Evolutionary conservation across 2,329 filamentous ascomycete genomes (phyloP), one percentile per base, ranked within the genome.

Genomic region (Cercospora zeae-maydis): DNA sequence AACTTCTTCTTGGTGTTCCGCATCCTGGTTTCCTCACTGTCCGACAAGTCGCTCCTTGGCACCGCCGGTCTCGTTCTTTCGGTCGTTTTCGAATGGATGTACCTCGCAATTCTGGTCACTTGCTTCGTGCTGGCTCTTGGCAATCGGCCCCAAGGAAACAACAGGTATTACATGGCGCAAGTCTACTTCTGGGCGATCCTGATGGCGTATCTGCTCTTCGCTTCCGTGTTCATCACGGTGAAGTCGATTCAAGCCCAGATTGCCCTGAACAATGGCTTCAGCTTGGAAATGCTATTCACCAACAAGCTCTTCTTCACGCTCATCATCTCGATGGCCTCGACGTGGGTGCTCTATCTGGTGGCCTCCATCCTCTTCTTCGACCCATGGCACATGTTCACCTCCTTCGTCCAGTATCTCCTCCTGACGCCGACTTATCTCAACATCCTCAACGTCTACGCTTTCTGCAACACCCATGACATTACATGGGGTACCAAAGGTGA

Each of bases 1-100:
- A 99, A 99, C 80, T 99, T 99, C 84, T 99, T 98, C 84, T 81
- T 99, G 74, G 93, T 99, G 70, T 99, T 99, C 82, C 93, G 93
- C 77, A 98, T 99, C 75, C 81, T 99, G 67, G 98, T 93, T 1
- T 89, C 87, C 10, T 96, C 93, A 72, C 81, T 99, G 68, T 89
- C 91, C 51, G 83, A 85, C 27, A 71, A 79, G 0, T 77, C 84
- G 33, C 83, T 97, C 27, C 84, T 97, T 1, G 91, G 92, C 54
- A 87, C 84, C 4, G 86, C 86, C 9, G 95, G 95, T 59, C 86
- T 86, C 39, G 87, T 96, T 63, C 82, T 99, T 1, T 90, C 92
- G 59, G 88, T 98, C 30, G 83, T 97, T 10, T 98, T 99, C 73
- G 91, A 96, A 78, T 99, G 93, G 92, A 83, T 96, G 3, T 99